Evolutionary conservation across 306 rosid species (phyloP), one percentile per base, ranked within the genome.

Genomic region (Gastrolobium villosum): DNA sequence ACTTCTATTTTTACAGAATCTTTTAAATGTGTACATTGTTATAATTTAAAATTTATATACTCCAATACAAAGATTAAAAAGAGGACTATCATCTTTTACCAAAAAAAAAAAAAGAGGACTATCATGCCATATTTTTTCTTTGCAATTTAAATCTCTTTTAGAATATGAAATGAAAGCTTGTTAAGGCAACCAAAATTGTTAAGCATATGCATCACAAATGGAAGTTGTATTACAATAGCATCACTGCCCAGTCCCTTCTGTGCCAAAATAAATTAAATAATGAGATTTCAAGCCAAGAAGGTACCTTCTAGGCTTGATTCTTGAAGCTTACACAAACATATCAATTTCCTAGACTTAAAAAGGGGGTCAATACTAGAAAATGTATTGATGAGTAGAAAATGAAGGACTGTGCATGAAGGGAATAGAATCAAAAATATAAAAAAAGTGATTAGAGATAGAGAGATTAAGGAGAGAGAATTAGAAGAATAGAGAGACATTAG

Each of bases 231-330:
- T 30, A 59, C 72, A 75, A 34, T 75, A 35, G 28, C 35, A 65
- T 10, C 61, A 59, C 41, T 3, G 34, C 72, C 72, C 76, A 69
- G 28, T 52, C 31, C 56, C 52, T 41, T 69, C 15, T 26, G 62
- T 61, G 62, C 26, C 76, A 71, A 77, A 76, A 71, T 37, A 77
- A 72, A 72, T 77, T 5, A 65, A 77, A 37, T 31, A 71, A 65
- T 40, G 50, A 62, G 1, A 43, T 31, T 45, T 36, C 55, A 82
- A 6, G 37, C 74, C 57, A 61, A 41, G 10, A 34, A 57, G 35
- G 35, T 64, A 65, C 59, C 40, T 31, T 32, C 34, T 10, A 50
- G 28, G 61, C 50, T 57, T 69, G 43, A 70, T 37, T 79, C 35
- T 40, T 15, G 72, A 46, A 60, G 44, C 15, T 14, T 32, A 70